Conservation (phyloP, 352 stramenopile species). For the Phytophthora rubi region DNA sequence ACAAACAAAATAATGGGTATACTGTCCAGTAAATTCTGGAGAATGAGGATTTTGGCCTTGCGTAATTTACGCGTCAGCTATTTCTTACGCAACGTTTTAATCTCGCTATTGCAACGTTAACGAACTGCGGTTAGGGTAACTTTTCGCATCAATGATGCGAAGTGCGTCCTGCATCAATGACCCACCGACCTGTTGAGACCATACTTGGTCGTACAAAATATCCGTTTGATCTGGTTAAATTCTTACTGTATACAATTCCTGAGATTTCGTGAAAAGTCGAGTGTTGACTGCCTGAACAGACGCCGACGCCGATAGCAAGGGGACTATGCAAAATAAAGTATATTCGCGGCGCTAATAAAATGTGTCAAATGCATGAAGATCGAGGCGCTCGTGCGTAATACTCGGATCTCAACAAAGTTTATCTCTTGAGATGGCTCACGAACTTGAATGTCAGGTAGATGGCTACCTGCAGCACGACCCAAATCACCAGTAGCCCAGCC, state of each 20-base stretch:
- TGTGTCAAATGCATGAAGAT: not conserved
- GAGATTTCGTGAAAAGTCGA: conserved; percentile 32
- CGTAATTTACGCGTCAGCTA: too few relatives aligned
- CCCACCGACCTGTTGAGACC: too few relatives aligned
- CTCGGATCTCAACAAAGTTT: conserved; percentile 7
- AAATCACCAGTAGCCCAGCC: conserved; percentile 56
- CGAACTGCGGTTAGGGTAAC: too few relatives aligned
- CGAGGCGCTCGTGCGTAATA: not conserved
- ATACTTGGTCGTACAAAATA: too few relatives aligned
- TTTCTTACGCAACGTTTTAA: too few relatives aligned
- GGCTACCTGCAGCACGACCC: conserved; percentile 52
- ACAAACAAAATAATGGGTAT: too few relatives aligned
- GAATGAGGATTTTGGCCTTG: too few relatives aligned
- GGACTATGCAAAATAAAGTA: not conserved
- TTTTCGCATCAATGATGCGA: too few relatives aligned
- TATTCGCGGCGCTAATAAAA: conserved; percentile 1
- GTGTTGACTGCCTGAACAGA: conserved; percentile 6
- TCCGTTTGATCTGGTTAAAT: too few relatives aligned
- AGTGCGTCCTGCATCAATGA: too few relatives aligned
- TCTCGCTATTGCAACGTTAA: too few relatives aligned
- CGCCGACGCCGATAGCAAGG: not conserved
- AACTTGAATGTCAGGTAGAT: conserved; percentile 74
- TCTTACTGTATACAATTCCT: not conserved
- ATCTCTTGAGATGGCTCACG: conserved; percentile 74
- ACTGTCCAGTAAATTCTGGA: too few relatives aligned